Evolutionary conservation across 805 yeast species (phyloP), one percentile per base, ranked within the genome.

Genomic region (Nakazawaea holstii): DNA sequence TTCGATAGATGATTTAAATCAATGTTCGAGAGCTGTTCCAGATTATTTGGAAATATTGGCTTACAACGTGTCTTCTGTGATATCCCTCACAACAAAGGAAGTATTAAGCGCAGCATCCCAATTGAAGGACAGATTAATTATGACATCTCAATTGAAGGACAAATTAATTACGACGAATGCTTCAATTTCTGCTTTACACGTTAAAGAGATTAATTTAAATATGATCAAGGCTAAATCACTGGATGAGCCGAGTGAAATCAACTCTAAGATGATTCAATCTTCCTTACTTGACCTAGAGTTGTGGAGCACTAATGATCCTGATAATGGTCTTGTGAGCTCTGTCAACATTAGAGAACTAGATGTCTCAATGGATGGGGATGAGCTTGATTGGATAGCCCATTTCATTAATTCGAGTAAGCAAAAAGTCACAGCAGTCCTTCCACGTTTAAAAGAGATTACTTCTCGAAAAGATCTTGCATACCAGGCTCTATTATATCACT

Each of bases 401-500:
- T 65, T 58, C 50, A 24, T 50, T 4, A 27, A 33, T 14, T 15
- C 28, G 11, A 36, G 32, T 30, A 24, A 9, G 3, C 11, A 26
- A 13, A 8, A n/a, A 13, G 10, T 42, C 6, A 20, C 8, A 8
- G 6, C 4, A 6, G 17, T 38, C 11, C 11, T 9, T 3, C 11
- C 17, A 6, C 24, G 27, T 14, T 13, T 48, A 3, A 35, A 39
- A n/a, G 36, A 32, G 30, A 43, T 39, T 37, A 32, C 24, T n/a
- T 13, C 33, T 14, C n/a, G 44, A 10, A 20, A 11, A 7, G 8
- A 28, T 4, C 49, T 52, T 2, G 61, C 64, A 1, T 43, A 47
- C n/a, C 62, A 69, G 8, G 76, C 74, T 35, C 56, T 77, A 31
- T 60, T 76, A 1, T 74, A 74, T 53, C 54, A 59, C 9, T 55